Conservation (phyloP, 805 yeast species). For the Hanseniaspora vineae region DNA sequence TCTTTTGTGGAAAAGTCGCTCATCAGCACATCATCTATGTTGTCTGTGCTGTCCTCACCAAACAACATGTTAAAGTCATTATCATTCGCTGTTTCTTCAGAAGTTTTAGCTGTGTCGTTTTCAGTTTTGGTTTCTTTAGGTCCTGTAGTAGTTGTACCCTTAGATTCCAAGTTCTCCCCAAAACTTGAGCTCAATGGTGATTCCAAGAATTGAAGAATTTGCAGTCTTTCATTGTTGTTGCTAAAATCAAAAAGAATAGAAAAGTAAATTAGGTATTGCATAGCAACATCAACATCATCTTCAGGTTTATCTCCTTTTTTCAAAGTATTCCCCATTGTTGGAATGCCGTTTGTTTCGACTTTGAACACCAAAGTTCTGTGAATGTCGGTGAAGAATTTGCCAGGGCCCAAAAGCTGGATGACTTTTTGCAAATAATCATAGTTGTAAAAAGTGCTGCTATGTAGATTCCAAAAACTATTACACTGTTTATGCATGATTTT, state of each 20-base stretch:
- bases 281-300: conserved; percentile 12
- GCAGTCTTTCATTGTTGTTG: neutral
- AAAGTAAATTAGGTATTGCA: conserved; percentile 21
- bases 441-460: conserved; percentile 25
- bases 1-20: neutral
- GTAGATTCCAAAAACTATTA: conserved; percentile 25
- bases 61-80: conserved; percentile 25
- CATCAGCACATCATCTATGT: conserved; percentile 11
- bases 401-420: conserved; percentile 18
- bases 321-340: conserved; percentile 2
- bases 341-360: conserved; percentile 13
- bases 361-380: conserved; percentile 17
- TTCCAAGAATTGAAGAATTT: neutral
- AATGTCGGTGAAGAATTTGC: conserved; percentile 16
- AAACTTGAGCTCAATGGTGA: neutral
- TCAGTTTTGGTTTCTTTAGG: conserved; percentile 7
- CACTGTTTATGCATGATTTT: conserved; percentile 23
- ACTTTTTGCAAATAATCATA: conserved; percentile 19
- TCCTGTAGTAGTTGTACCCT: conserved; percentile 4
- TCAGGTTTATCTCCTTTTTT: neutral
- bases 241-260: conserved; percentile 10
- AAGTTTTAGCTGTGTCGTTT: conserved; percentile 2
- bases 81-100: conserved; percentile 7
- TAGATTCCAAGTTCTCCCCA: neutral
- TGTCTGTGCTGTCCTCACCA: conserved; percentile 22